Evolutionary conservation across 164 flowering plant genomes (phyloP), one percentile per base, ranked within the genome.

Genomic region (Piper longum): DNA sequence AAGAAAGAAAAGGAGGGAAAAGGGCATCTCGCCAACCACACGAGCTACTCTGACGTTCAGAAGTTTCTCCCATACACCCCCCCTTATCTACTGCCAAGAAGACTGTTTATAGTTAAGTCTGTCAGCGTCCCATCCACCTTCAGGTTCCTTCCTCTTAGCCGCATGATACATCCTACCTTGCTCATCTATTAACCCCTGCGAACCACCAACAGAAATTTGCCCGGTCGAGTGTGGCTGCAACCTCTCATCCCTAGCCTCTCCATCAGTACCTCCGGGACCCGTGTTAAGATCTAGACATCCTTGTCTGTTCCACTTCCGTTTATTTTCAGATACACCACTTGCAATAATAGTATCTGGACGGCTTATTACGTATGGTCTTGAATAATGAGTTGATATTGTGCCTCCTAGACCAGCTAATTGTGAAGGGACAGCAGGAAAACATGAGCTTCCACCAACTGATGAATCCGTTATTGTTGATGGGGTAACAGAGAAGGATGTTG

Each of bases 221-320:
- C 91, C 80, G 13, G 78, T 66, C 58, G 79, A 67, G 56, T 68
- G 17, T 48, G 71, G 64, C 41, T 72, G 44, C 19, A 82, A 67
- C 60, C 77, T 76, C 55, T 90, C 96, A 62, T 86, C 90, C 64
- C 87, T 84, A 56, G 81, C 82, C 55, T 86, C 98, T 5, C 60
- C 18, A 55, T 87, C 93, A 43, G 69, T 16, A 39, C 67, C 74
- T 40, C 84, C 89, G 43, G 95, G 97, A 40, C 98, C 98, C 4
- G 91, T 75, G 77, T 93, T 90, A 4, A 93, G 81, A 72, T 93
- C 97, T 41, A 26, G 36, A 26, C 88, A 70, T 54, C 87, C 85
- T 61, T 81, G 89, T 67, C 83, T 77, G 40, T 74, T 75, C 88
- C 90, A 87, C 71, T 79, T 88, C 56, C 79, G 77, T 73, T 72